Percentiles rank a stretch among this genome's conserved stretches.
Evolutionary conservation across 768 basidiomycete species (phyloP).

Genomic region (Epithele typhae): DNA sequence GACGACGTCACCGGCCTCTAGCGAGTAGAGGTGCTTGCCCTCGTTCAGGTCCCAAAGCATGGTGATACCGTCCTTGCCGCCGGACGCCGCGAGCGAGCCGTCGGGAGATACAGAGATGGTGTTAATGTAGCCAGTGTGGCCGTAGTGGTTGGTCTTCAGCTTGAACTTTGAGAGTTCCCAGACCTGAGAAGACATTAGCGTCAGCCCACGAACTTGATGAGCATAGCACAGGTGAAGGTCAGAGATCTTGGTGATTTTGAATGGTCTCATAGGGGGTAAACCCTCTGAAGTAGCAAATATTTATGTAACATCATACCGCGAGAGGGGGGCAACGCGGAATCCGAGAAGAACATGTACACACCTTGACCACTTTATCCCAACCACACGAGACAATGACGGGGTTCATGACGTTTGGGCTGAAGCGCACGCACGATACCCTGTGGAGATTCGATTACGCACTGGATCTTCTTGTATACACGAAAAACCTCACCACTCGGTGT

Average conservation of each 20-base stretch:
- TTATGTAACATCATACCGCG: constrained; percentile 24
- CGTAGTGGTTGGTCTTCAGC: constrained; percentile 99
- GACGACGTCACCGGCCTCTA: constrained; percentile 97
- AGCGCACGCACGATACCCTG: constrained; percentile 99
- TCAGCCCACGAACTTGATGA: neutral
- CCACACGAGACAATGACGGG: constrained; percentile 98
- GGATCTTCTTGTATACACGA: neutral
- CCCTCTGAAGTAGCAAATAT: constrained; percentile 35
- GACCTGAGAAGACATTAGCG: constrained; percentile 50
- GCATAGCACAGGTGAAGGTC: constrained; percentile 18
- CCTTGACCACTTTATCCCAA: constrained; percentile 99
- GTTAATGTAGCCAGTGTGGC: constrained; percentile 99
- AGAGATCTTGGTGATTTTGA: constrained; percentile 34
- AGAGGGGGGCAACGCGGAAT: constrained; percentile 27
- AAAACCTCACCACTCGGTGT: constrained; percentile 78
- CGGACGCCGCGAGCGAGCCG: constrained; percentile 97
- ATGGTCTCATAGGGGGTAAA: constrained; percentile 26
- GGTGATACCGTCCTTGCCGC: constrained; percentile 99
- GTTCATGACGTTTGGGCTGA: constrained; percentile 96
- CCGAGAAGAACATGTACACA: constrained; percentile 27
- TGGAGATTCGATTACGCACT: constrained; percentile 1
- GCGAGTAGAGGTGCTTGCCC: constrained; percentile 99
- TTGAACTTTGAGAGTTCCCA: constrained; percentile 99
- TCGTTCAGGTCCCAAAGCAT: constrained; percentile 99
- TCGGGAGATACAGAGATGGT: constrained; percentile 98